A percentile compares a stretch with the other conserved stretches of the same genome.
Conservation (phyloP, 163 green algal species). For the Volvox carteri region DNA sequence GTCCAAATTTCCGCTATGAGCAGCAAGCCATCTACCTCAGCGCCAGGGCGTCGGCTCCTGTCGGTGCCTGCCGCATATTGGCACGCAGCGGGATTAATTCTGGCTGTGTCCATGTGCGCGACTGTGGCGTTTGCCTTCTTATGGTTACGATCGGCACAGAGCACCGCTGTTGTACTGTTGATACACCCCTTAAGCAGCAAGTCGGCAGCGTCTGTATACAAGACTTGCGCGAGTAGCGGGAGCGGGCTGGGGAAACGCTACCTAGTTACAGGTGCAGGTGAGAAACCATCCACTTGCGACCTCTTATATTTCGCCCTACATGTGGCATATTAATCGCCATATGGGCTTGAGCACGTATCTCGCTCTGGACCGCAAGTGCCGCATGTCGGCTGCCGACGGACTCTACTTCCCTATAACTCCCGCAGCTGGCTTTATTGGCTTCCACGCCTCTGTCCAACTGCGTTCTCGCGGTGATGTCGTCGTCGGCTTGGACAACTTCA, state of each 20-base stretch:
- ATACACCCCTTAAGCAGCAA: constrained; percentile 16
- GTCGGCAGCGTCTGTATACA: background rate
- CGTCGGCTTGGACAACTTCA: constrained; percentile 92
- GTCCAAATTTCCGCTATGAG: background rate
- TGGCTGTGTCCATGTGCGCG: background rate
- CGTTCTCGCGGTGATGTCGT: constrained; percentile 73
- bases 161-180: constrained; percentile 28
- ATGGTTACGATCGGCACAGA: background rate
- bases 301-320: no score
- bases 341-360: no score
- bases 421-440: constrained; percentile 87
- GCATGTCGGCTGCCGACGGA: no score
- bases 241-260: constrained; percentile 29
- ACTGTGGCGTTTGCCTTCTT: background rate
- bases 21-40: background rate
- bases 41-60: background rate
- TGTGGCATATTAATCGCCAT: no score
- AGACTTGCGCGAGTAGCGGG: constrained; percentile 39
- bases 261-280: constrained; percentile 45
- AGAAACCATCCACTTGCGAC: no score
- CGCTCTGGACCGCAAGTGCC: no score
- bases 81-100: background rate
- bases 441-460: constrained; percentile 69
- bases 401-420: no score
- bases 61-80: constrained; percentile 5